These are phyloP conservation scores for Cyanodermella asteris DNA, from an alignment of 2,329 filamentous ascomycete genomes.

Conservation along the genomic window DNA sequence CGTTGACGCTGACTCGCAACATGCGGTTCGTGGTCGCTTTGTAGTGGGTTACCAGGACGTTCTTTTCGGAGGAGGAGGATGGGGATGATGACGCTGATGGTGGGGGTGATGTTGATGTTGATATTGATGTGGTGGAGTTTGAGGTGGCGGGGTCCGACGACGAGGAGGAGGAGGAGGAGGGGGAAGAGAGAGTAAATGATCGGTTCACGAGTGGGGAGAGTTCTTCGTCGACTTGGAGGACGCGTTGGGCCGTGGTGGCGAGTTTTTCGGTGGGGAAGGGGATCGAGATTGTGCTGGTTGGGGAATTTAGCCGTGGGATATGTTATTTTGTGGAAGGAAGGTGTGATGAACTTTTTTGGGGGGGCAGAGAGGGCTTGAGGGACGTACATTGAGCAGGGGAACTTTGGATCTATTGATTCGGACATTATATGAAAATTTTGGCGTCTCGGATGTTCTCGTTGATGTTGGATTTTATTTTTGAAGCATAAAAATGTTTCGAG, in stretches of 20 bases:
- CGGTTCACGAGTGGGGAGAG: conserved; percentile 66
- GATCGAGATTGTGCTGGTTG: conserved; percentile 43
- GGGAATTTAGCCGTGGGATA: conserved; percentile 5
- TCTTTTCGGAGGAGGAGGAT: conserved; percentile 14
- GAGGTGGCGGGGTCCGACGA: not conserved
- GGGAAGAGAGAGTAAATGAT: conserved; percentile 36
- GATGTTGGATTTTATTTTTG: too few relatives aligned
- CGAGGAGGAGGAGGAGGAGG: conserved; percentile 4
- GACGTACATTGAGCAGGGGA: conserved; percentile 42
- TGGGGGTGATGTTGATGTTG: conserved; percentile 2
- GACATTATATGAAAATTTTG: too few relatives aligned
- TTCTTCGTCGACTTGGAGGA: conserved; percentile 70
- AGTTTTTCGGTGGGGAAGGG: conserved; percentile 67
- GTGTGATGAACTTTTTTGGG: conserved; percentile 3
- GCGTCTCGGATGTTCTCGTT: too few relatives aligned
- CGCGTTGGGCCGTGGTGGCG: conserved; percentile 50
- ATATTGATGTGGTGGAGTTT: not conserved
- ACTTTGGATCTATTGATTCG: conserved; percentile 28
- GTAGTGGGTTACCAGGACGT: conserved; percentile 53
- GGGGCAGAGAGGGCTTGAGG: conserved; percentile 6
- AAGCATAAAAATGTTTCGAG: too few relatives aligned
- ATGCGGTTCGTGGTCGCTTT: conserved; percentile 83
- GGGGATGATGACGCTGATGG: conserved; percentile 7
- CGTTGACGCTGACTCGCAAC: conserved; percentile 87
- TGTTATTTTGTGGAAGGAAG: conserved; percentile 4